Conservation (phyloP, 495 filamentous ascomycete genomes). For the Massariosphaeria phaeospora region DNA sequence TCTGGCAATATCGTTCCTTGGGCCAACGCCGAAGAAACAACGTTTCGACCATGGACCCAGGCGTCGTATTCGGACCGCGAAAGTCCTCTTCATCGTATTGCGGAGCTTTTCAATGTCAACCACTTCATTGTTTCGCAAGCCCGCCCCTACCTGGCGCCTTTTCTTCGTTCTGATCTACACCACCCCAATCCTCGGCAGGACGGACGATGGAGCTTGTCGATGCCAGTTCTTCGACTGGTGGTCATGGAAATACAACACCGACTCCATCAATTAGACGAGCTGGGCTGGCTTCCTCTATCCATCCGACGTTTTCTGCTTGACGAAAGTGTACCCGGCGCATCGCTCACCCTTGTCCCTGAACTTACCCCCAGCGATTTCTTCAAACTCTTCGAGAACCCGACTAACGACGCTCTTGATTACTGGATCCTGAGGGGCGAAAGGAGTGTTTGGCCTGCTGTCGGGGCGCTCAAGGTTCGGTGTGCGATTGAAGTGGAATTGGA, state of each 20-base stretch:
- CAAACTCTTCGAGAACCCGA: slow-evolving; percentile 75
- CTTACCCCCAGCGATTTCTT: slow-evolving; percentile 66
- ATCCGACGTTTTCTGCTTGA: slow-evolving; percentile 79
- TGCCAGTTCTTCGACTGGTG: slow-evolving; percentile 63
- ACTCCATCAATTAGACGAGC: slow-evolving; percentile 71
- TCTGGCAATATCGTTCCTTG: slow-evolving; percentile 76
- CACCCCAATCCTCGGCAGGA: slow-evolving; percentile 60
- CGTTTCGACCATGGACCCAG: slow-evolving; percentile 65
- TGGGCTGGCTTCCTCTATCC: slow-evolving; percentile 62
- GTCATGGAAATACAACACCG: slow-evolving; percentile 77
- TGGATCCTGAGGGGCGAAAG: slow-evolving; percentile 84
- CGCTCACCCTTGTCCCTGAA: slow-evolving; percentile 77
- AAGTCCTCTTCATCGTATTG: slow-evolving; percentile 75
- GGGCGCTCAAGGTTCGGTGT: slow-evolving; percentile 75
- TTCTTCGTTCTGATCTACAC: slow-evolving; percentile 74
- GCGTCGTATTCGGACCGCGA: slow-evolving; percentile 67
- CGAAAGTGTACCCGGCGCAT: slow-evolving; percentile 77
- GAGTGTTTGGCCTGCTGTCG: slow-evolving; percentile 88
- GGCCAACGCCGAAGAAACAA: slow-evolving; percentile 60
- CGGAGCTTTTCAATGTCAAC: slow-evolving; percentile 91
- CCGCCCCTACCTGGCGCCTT: slow-evolving; percentile 76
- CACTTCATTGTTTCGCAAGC: slow-evolving; percentile 80
- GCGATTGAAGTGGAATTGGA: slow-evolving; percentile 84
- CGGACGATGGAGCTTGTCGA: slow-evolving; percentile 51
- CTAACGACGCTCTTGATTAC: slow-evolving; percentile 65